Percentiles rank a stretch among this genome's conserved stretches.
Conservation (phyloP, 331 rosid species). For the Dryas integrifolia region DNA sequence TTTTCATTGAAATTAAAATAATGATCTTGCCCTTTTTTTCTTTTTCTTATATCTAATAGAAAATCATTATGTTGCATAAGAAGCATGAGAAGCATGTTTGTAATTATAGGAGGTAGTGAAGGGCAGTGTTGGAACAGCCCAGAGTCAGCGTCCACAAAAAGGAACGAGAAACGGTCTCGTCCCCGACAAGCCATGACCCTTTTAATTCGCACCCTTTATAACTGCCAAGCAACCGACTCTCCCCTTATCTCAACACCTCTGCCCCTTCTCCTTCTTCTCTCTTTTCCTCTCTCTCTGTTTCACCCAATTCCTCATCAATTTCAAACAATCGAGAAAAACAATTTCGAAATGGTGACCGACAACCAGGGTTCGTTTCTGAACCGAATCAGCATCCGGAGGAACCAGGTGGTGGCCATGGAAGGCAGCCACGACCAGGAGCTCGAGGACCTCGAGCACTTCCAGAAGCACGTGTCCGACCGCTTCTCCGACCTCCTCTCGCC, state of each 20-base stretch:
- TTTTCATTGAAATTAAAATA: no score
- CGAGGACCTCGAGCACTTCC: constrained; percentile 85
- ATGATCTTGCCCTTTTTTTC: no score
- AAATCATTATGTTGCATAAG: no score
- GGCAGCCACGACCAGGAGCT: constrained; percentile 67
- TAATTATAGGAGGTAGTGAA: not conserved
- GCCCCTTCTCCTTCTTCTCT: not conserved
- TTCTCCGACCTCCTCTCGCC: constrained; percentile 54
- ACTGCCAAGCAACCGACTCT: constrained; percentile 27
- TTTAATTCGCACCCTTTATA: constrained; percentile 32
- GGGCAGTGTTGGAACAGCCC: constrained; percentile 31
- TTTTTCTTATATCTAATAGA: no score
- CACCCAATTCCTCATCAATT: not conserved
- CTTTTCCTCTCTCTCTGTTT: not conserved
- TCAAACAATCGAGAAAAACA: not conserved
- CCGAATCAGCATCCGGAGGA: constrained; percentile 83
- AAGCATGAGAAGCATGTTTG: not conserved
- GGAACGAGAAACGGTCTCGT: constrained; percentile 44
- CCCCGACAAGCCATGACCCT: constrained; percentile 30
- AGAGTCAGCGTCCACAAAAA: constrained; percentile 35
- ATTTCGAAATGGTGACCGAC: constrained; percentile 59
- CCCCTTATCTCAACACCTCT: constrained; percentile 24
- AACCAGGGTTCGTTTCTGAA: constrained; percentile 81
- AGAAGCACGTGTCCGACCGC: constrained; percentile 63
- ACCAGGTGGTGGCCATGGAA: constrained; percentile 87